Evolutionary conservation across 768 basidiomycete genomes (phyloP).

Genomic region (Russula ochroleuca): DNA sequence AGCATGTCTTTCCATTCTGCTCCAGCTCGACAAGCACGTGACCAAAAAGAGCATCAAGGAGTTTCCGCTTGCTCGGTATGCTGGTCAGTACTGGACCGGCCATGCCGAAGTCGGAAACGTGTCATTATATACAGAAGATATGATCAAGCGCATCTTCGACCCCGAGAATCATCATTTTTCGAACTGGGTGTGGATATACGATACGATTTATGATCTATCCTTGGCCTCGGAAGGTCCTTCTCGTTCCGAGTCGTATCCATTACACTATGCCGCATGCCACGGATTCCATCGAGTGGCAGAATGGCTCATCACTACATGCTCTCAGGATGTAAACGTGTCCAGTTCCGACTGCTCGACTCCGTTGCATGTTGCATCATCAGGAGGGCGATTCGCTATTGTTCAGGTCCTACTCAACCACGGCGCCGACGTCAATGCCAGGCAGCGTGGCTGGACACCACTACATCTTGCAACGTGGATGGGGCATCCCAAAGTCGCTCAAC

Average conservation of each 20-base stretch:
- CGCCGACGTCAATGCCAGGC: background rate
- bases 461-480: too few relatives aligned
- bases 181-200: background rate
- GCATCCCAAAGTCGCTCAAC: too few relatives aligned
- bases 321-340: background rate
- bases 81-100: background rate
- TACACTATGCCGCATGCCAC: background rate
- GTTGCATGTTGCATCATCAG: background rate
- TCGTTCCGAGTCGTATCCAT: background rate
- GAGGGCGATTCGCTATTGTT: background rate
- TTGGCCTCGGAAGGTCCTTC: too few relatives aligned
- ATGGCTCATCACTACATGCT: background rate
- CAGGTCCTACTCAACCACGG: background rate
- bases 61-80: constrained; percentile 4
- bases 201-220: too few relatives aligned
- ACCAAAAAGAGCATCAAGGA: background rate
- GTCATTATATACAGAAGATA: background rate
- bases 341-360: background rate
- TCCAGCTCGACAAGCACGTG: background rate
- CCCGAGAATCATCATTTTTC: too few relatives aligned
- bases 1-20: background rate
- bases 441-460: background rate
- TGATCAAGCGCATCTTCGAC: too few relatives aligned
- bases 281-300: background rate
- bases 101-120: background rate